A percentile compares a stretch with the other conserved stretches of the same genome.
Evolutionary conservation across 306 rosid genomes (phyloP).

Genomic region (Malus sylvestris): DNA sequence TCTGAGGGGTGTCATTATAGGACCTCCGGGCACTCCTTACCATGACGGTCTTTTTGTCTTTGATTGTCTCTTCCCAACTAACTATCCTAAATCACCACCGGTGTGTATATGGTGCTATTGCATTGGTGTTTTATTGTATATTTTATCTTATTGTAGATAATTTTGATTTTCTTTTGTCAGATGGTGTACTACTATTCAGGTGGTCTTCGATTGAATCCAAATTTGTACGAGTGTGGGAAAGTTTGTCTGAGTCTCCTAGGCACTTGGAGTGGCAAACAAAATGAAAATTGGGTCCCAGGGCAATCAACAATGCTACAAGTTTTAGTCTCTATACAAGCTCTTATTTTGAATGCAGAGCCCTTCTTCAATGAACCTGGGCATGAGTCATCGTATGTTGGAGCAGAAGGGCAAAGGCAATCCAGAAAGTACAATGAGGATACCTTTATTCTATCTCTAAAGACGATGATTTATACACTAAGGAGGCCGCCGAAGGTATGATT

Average conservation of each 20-base stretch:
- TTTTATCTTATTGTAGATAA: constrained; percentile 7
- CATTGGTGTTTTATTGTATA: not conserved
- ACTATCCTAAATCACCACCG: constrained; percentile 62
- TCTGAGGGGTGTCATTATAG: constrained; percentile 64
- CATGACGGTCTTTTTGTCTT: constrained; percentile 83
- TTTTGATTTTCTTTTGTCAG: constrained; percentile 38
- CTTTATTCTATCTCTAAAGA: constrained; percentile 58
- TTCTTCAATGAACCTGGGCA: constrained; percentile 75
- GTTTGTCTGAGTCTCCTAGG: constrained; percentile 86
- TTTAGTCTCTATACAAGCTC: constrained; percentile 76
- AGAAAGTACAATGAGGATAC: constrained; percentile 52
- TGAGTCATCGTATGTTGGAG: constrained; percentile 17
- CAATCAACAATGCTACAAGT: constrained; percentile 85
- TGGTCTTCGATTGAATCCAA: constrained; percentile 79
- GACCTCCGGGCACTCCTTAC: constrained; percentile 80
- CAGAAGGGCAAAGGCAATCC: constrained; percentile 47
- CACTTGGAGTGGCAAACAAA: constrained; percentile 58
- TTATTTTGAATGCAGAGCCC: constrained; percentile 68
- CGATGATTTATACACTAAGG: constrained; percentile 64
- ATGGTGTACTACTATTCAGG: constrained; percentile 71
- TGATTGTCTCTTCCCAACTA: constrained; percentile 57
- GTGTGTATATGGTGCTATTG: constrained; percentile 37
- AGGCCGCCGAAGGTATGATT: constrained; percentile 61
- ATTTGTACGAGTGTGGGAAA: constrained; percentile 63
- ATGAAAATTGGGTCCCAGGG: constrained; percentile 64